These are phyloP conservation scores for Cytidiella melzeri DNA, from an alignment of 768 basidiomycete genomes.

Conservation along the genomic window DNA sequence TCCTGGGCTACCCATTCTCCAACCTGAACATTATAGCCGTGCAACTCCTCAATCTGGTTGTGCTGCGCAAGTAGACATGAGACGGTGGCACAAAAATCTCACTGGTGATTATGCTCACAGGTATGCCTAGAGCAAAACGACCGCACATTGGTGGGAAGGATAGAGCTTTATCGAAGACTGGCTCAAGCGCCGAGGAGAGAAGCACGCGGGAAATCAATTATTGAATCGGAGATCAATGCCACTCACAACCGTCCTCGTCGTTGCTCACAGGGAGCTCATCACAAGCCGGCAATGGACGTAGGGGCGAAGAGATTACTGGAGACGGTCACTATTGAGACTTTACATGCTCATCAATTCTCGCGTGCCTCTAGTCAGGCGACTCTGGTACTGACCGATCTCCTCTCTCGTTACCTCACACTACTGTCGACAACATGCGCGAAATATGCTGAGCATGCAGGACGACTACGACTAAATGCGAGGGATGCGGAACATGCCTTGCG, in stretches of 20 bases:
- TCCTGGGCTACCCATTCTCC: slow-evolving; percentile 58
- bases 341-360: slow-evolving; percentile 75
- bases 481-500: slow-evolving; percentile 64
- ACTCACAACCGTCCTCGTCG: slow-evolving; percentile 5
- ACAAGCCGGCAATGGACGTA: slow-evolving; percentile 38
- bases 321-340: slow-evolving; percentile 57
- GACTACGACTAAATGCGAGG: slow-evolving; percentile 45
- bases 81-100: neutral
- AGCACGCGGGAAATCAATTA: neutral
- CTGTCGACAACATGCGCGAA: slow-evolving; percentile 62
- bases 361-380: slow-evolving; percentile 71
- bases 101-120: neutral
- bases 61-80: slow-evolving; percentile 1
- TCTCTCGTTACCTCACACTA: slow-evolving; percentile 66
- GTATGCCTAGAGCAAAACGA: neutral
- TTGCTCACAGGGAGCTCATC: slow-evolving; percentile 3
- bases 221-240: slow-evolving; percentile 6
- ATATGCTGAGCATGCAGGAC: slow-evolving; percentile 72
- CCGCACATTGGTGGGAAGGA: too few relatives aligned
- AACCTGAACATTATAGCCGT: slow-evolving; percentile 38
- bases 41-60: slow-evolving; percentile 30
- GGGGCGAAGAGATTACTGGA: slow-evolving; percentile 59
- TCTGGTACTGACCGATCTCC: slow-evolving; percentile 64
- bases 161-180: too few relatives aligned
- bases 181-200: too few relatives aligned